Conservation (phyloP, 345 rosid species). For the Lagerstroemia speciosa region DNA sequence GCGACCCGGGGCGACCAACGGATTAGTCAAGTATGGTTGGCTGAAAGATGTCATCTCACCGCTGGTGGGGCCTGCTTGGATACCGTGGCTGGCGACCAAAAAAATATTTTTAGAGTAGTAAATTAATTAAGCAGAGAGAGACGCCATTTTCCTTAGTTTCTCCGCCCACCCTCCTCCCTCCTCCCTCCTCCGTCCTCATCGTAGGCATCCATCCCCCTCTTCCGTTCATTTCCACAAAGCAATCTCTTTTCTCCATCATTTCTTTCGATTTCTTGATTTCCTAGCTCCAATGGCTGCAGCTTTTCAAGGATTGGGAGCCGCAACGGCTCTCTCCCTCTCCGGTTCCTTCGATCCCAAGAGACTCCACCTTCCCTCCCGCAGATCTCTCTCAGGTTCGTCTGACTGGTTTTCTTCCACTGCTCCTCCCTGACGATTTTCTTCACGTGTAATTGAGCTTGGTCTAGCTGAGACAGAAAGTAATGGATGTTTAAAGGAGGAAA, state of each 20-base stretch:
- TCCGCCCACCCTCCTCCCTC: conserved; percentile 31
- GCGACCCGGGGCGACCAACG: too few species aligned
- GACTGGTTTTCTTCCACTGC: too few species aligned
- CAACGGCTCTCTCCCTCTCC: conserved; percentile 38
- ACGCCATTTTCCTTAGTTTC: conserved; percentile 25
- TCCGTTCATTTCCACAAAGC: not conserved
- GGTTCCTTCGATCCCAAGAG: conserved; percentile 42
- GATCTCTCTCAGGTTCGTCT: conserved; percentile 41
- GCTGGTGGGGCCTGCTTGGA: too few species aligned
- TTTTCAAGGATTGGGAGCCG: conserved; percentile 57
- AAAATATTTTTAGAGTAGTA: too few species aligned
- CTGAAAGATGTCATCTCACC: too few species aligned
- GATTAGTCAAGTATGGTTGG: too few species aligned
- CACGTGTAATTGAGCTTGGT: not conserved
- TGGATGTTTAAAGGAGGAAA: too few species aligned
- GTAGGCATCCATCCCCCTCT: conserved; percentile 2
- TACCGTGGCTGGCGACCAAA: too few species aligned
- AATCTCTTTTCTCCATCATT: not conserved
- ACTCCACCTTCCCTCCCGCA: conserved; percentile 26
- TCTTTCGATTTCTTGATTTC: not conserved
- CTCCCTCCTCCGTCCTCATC: too few species aligned
- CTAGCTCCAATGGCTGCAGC: conserved; percentile 36
- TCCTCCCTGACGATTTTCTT: too few species aligned
- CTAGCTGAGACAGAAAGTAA: not conserved
- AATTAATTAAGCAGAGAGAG: not conserved